Evolutionary conservation across 2,329 filamentous ascomycete species (phyloP), one percentile per base, ranked within the genome.

Genomic region (Teratosphaeria viscida): DNA sequence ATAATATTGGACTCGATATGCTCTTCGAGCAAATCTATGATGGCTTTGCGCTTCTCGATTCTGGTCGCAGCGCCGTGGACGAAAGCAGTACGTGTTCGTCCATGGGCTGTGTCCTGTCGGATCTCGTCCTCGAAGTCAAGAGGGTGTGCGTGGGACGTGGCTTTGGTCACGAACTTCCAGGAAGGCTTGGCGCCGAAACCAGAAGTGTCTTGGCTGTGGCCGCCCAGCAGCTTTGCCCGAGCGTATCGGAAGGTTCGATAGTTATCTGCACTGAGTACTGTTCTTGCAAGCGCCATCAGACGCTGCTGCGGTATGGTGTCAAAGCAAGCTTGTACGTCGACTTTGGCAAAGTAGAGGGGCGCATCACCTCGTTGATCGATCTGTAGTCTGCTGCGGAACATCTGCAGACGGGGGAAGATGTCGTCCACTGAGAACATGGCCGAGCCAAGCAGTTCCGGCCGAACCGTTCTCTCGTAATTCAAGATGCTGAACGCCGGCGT

Each of bases 311-410:
- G 94, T 53, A 99, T 96, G 0, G 89, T 96, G 73, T 99, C 94
- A 71, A 96, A 99, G 66, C 92, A 95, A 2, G 90, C 85, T 70
- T 89, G 84, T 23, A 99, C 92, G 69, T 99, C 94, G 12, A 95
- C 79, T 71, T 99, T 99, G 61, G 86, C 92, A 74, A 97, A 95
- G 73, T 89, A 97, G 1, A 96, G 74, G 4, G 73, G 78, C 8
- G 70, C 67, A 0, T 74, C 66, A 0, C 64, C 63, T 1, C 73
- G 60, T 19, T 7, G 16, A 5, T 39, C n/a, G 0, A 74, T 73
- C 27, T 71, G 68, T 11, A 88, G 71, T 0, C 64, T 73, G 2
- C 73, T 67, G 63, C 87, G 87, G 76, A 95, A 97, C 0, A 64
- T 67, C 62, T 86, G 88, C 26, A 99, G 75, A 23, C 85, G 85